Conservation (phyloP, 169 alveolate genomes). For the Plasmodium ovale region DNA sequence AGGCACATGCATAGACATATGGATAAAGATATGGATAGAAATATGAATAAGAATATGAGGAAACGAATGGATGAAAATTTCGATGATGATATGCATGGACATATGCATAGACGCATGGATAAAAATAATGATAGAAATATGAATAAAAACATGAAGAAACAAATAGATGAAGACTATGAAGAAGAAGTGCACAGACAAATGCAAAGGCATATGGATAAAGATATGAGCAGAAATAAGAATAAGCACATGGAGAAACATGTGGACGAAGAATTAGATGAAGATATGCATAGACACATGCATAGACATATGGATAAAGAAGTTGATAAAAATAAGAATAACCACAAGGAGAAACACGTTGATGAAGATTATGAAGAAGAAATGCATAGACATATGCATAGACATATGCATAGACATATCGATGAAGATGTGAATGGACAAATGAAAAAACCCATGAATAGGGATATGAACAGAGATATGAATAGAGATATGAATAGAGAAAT, state of each 20-base stretch:
- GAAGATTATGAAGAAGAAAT: too few species aligned
- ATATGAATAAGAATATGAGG: background rate
- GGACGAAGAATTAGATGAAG: background rate
- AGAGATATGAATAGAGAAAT: background rate
- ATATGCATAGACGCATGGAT: background rate
- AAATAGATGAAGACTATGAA: too few species aligned
- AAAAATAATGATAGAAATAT: background rate
- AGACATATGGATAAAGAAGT: background rate
- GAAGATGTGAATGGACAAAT: too few species aligned
- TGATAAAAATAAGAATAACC: background rate
- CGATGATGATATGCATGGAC: background rate
- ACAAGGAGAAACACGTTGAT: background rate
- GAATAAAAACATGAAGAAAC: background rate
- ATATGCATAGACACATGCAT: background rate
- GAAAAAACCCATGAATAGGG: too few species aligned
- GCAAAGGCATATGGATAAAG: background rate
- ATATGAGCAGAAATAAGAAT: background rate
- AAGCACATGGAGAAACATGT: background rate
- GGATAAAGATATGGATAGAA: background rate
- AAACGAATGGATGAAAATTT: too few species aligned
- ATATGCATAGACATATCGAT: too few species aligned
- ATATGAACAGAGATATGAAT: too few species aligned
- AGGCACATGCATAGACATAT: too few species aligned
- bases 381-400: background rate
- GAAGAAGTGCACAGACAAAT: background rate